Percentiles rank a stretch among this genome's conserved stretches.
These are phyloP conservation scores for Rhizopogon rudus DNA, from an alignment of 768 basidiomycete species.

Conservation along the genomic window DNA sequence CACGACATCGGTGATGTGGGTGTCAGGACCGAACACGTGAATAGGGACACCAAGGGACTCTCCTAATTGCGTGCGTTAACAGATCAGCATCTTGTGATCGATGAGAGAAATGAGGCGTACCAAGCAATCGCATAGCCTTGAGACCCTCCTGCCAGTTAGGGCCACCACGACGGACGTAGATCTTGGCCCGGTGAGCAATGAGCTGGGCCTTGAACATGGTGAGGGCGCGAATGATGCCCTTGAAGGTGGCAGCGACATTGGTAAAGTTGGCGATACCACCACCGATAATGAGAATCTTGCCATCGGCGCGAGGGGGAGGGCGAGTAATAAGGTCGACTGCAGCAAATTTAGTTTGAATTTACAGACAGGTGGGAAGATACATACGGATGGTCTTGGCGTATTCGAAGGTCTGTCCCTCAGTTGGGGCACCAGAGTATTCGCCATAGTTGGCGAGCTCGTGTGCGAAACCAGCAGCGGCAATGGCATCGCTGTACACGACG, in stretches of 20 bases:
- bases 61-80: constrained; percentile 20
- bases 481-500: constrained; percentile 69
- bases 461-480: constrained; percentile 90
- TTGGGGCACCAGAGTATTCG: constrained; percentile 98
- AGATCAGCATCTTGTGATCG: neutral
- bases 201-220: constrained; percentile 88
- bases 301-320: constrained; percentile 73
- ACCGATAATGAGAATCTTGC: constrained; percentile 99
- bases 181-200: constrained; percentile 72
- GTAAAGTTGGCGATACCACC: constrained; percentile 99
- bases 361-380: constrained; percentile 21
- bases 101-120: constrained; percentile 11
- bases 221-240: constrained; percentile 97
- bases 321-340: constrained; percentile 92
- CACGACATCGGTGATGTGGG: constrained; percentile 97
- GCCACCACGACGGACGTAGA: constrained; percentile 96
- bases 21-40: constrained; percentile 95
- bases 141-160: constrained; percentile 99
- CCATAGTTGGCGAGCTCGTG: constrained; percentile 99
- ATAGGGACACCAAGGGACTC: constrained; percentile 98
- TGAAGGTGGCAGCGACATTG: constrained; percentile 98
- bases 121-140: constrained; percentile 97
- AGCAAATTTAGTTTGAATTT: constrained; percentile 4
- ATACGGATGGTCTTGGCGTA: constrained; percentile 96
- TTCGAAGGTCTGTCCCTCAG: constrained; percentile 97